Base-by-base conservation (phyloP, 2,329 filamentous ascomycete species). In the Helotiales sp. region DNA sequence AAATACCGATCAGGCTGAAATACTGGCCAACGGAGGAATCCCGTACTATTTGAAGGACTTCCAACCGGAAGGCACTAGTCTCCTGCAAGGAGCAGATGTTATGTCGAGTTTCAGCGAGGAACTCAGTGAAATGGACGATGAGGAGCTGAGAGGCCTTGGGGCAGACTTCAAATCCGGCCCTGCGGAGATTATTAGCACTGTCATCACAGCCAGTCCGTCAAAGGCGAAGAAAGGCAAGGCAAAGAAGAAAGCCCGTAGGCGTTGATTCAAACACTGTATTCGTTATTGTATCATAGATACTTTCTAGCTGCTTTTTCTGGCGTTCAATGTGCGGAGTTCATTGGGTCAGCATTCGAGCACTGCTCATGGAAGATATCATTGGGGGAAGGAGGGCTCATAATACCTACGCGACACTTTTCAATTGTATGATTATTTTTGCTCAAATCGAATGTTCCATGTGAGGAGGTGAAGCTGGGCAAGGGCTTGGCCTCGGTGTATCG, bases 91-190 rank as follows among this genome's bases (percentile, higher is more conserved):
- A 1, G 85, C 89, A 37, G 91, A 94, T 64, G 88, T 91, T n/a
- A 63, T 88, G 71, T 84, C 88, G 32, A 87, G 84, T 15, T 89
- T 95, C 79, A 96, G 92, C 74, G 94, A 97, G 78, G 92, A 95
- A 73, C 84, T 97, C 24, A 96, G 92, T 65, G 95, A 97, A 76
- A 89, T 97, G 77, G 94, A 97, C 74, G 94, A 97, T 71, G 93
- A 96, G 61, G 93, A 95, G 79, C 83, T 97, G 66, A 89, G 92
- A 74, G 92, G 91, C 37, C 81, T 93, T 15, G 71, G 71, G 47
- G 80, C 81, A 15, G 79, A 80, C 28, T 61, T 71, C 24, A 67
- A 70, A 49, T 66, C 61, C 22, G 71, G 65, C 8, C 64, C 55
- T 43, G 65, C 20, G 24, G 68, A 71, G 26, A 58, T 49, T 26